Conservation (phyloP, 225 moss, liverwort and hornwort genomes). For the Thuidium tamariscinum region DNA sequence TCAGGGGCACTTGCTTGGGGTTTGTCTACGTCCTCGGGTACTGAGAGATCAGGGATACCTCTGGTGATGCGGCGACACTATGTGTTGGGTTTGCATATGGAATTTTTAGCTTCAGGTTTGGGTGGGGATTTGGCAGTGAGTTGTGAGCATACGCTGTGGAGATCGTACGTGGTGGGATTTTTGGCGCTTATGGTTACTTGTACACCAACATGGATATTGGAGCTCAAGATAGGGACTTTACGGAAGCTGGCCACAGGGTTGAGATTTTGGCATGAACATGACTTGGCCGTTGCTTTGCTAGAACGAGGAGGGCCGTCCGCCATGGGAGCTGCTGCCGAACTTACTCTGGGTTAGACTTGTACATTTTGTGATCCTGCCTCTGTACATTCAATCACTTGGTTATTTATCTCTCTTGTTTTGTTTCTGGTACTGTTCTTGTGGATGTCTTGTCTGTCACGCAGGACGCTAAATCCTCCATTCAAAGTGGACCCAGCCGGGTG, state of each 20-base stretch:
- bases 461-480: no score
- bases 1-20: slow-evolving; percentile 94
- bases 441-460: not conserved
- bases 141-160: slow-evolving; percentile 72
- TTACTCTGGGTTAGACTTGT: slow-evolving; percentile 34
- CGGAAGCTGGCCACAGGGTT: slow-evolving; percentile 67
- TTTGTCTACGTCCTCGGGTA: slow-evolving; percentile 7
- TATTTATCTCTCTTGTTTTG: not conserved
- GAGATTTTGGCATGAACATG: slow-evolving; percentile 92
- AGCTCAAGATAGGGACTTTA: slow-evolving; percentile 64
- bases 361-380: not conserved
- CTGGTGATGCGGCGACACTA: slow-evolving; percentile 42
- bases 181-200: slow-evolving; percentile 85
- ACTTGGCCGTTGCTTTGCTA: slow-evolving; percentile 80
- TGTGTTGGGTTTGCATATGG: slow-evolving; percentile 69
- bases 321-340: slow-evolving; percentile 77
- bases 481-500: no score
- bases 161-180: slow-evolving; percentile 79
- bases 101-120: slow-evolving; percentile 70
- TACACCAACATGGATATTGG: slow-evolving; percentile 75
- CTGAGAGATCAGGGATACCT: slow-evolving; percentile 42
- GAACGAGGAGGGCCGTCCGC: slow-evolving; percentile 67
- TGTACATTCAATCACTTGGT: not conserved
- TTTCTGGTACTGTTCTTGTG: not conserved
- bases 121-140: slow-evolving; percentile 63